Evolutionary conservation across 2,329 filamentous ascomycete genomes (phyloP).

Genomic region (Peltaster fructicola): DNA sequence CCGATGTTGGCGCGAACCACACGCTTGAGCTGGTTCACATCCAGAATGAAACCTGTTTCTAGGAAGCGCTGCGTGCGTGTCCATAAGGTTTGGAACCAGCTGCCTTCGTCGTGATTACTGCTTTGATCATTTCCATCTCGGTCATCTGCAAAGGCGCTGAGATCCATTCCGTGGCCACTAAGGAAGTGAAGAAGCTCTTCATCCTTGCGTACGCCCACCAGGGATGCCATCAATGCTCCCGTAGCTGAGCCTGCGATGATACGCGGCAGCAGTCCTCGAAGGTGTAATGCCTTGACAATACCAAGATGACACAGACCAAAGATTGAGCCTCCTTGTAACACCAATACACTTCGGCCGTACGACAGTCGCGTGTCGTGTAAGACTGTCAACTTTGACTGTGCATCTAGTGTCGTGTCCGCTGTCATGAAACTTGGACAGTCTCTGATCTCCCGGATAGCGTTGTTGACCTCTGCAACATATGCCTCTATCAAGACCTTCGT

Average conservation of each 20-base stretch:
- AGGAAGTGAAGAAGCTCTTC: constrained; percentile 66
- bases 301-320: constrained; percentile 83
- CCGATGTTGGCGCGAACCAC: constrained; percentile 74
- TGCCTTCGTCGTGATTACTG: constrained; percentile 12
- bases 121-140: no score
- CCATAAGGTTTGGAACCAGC: constrained; percentile 38
- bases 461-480: constrained; percentile 71
- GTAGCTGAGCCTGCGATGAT: constrained; percentile 87
- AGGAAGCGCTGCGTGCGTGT: constrained; percentile 53
- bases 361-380: constrained; percentile 75
- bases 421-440: constrained; percentile 39
- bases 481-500: constrained; percentile 85
- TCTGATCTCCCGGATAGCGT: constrained; percentile 61
- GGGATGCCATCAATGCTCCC: constrained; percentile 71
- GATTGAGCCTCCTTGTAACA: constrained; percentile 78
- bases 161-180: constrained; percentile 62
- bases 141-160: constrained; percentile 73
- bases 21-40: constrained; percentile 64
- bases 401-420: constrained; percentile 19
- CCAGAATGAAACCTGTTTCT: constrained; percentile 65
- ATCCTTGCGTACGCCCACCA: constrained; percentile 75
- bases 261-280: constrained; percentile 63
- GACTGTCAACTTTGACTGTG: constrained; percentile 68
- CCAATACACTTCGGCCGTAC: constrained; percentile 69
- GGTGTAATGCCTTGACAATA: constrained; percentile 72